Evolutionary conservation across 169 alveolate genomes (phyloP), one percentile per base, ranked within the genome.

Genomic region (Plasmodium gonderi): DNA sequence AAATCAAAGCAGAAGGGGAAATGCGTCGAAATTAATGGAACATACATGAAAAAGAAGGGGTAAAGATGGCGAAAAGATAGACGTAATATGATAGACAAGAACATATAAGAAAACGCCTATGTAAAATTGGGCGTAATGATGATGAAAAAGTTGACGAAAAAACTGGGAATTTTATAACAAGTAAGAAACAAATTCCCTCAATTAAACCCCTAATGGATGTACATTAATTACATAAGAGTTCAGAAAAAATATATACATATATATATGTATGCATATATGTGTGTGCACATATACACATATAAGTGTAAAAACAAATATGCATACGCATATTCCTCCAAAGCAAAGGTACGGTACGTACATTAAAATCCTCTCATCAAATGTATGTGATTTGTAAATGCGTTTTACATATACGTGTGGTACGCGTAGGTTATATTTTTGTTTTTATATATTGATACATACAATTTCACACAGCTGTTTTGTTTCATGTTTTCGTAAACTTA

Each of bases 261-360:
- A 77, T 36, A 36, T 47, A 51, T 11, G 38, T 40, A 79, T 51
- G 26, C 40, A 64, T 38, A 80, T 31, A 47, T 36, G 49, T 33
- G 6, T 44, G n/a, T 75, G 0, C 44, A 14, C 26, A 20, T 75
- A 75, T 44, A 7, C 44, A 75, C 44, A 20, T 75, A 12, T 69
- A 69, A 29, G 9, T 69, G 23, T 33, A 69, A n/a, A 69, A 31
- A 69, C 47, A 31, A 31, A 69, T 14, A n/a, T 11, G 23, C 69
- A 23, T 8, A 54, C n/a, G 69, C 3, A n/a, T 3, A 45, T 60
- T 60, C 38, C 40, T 60, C 72, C 40, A 36, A 60, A 36, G 72
- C n/a, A 60, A 1, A 23, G 72, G 72, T 60, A 60, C n/a, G 72
- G 72, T 60, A 60, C n/a, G 72, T 60, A n/a, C 72, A 60, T 60